phyloP scores from a whole-genome alignment of 345 rosid genomes.

The Gossypium australe region DNA sequence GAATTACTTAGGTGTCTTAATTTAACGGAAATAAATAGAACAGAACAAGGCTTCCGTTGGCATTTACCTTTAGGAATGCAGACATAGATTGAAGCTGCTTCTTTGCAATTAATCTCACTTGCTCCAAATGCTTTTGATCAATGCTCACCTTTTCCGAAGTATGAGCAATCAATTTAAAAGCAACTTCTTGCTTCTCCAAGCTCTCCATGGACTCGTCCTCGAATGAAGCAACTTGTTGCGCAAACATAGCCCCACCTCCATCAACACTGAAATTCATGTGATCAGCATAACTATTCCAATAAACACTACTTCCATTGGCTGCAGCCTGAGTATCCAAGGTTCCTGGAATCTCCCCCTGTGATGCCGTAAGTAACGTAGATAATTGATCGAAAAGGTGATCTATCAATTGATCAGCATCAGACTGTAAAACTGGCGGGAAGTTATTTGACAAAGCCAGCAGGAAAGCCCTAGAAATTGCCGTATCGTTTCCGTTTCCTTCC shows the following conservation, averaged over 20 bases:
- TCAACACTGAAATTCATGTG: conserved; percentile 23
- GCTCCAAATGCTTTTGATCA: conserved; percentile 72
- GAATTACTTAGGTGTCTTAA: background rate
- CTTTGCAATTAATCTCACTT: conserved; percentile 63
- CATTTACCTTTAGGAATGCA: conserved; percentile 82
- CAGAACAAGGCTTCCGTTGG: background rate
- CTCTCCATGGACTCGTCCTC: conserved; percentile 86
- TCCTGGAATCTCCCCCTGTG: conserved; percentile 41
- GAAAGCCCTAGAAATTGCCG: conserved; percentile 52
- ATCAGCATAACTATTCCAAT: background rate
- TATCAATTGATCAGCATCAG: conserved; percentile 68
- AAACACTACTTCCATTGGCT: background rate
- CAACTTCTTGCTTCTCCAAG: conserved; percentile 91
- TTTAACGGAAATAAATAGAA: background rate
- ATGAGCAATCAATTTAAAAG: conserved; percentile 74
- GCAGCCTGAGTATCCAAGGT: conserved; percentile 51
- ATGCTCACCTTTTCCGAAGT: conserved; percentile 58
- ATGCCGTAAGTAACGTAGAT: conserved; percentile 31
- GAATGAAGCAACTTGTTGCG: conserved; percentile 60
- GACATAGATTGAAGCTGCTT: conserved; percentile 88
- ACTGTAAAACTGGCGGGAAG: conserved; percentile 57
- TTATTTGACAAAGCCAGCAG: conserved; percentile 62
- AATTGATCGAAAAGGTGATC: conserved; percentile 65
- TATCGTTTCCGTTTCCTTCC: conserved; percentile 30
- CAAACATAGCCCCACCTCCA: conserved; percentile 56